These are phyloP conservation scores for Vitis hybrid DNA, from an alignment of 177 flowering plant species.

Conservation along the genomic window DNA sequence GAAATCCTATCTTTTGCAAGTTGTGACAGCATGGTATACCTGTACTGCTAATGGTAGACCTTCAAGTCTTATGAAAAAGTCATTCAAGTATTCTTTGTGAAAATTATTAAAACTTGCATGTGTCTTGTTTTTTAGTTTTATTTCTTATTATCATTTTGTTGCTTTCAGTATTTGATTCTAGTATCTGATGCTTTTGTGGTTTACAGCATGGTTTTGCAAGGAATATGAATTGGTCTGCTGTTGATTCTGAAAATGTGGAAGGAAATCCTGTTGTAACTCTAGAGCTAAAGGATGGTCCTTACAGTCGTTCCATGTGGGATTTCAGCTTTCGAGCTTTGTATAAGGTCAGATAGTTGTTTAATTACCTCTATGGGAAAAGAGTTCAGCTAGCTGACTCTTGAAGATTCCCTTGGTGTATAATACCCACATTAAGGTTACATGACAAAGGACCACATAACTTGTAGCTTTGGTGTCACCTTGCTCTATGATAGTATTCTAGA, in stretches of 20 bases:
- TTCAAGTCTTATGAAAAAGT: neutral
- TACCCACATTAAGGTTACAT: neutral
- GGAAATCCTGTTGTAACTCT: slow-evolving; percentile 74
- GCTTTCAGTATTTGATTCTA: neutral
- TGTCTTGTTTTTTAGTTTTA: too few species aligned
- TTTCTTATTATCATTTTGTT: neutral
- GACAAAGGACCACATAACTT: neutral
- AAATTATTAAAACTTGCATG: neutral
- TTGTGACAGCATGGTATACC: neutral
- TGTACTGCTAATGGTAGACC: neutral
- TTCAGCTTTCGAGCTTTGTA: slow-evolving; percentile 73
- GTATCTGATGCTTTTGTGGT: slow-evolving; percentile 7
- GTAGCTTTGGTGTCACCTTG: neutral
- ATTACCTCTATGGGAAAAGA: neutral
- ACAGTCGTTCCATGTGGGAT: slow-evolving; percentile 97
- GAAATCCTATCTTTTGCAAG: neutral
- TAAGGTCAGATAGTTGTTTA: slow-evolving; percentile 47
- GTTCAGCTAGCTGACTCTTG: neutral
- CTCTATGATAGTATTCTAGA: neutral
- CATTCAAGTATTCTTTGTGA: neutral
- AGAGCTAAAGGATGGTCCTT: slow-evolving; percentile 78
- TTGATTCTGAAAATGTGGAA: slow-evolving; percentile 59
- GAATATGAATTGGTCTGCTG: slow-evolving; percentile 81
- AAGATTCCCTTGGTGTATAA: neutral
- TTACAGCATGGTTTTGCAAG: slow-evolving; percentile 95